These are phyloP conservation scores for Aspergillus costaricaensis DNA, from an alignment of 2,329 filamentous ascomycete genomes.

Conservation along the genomic window DNA sequence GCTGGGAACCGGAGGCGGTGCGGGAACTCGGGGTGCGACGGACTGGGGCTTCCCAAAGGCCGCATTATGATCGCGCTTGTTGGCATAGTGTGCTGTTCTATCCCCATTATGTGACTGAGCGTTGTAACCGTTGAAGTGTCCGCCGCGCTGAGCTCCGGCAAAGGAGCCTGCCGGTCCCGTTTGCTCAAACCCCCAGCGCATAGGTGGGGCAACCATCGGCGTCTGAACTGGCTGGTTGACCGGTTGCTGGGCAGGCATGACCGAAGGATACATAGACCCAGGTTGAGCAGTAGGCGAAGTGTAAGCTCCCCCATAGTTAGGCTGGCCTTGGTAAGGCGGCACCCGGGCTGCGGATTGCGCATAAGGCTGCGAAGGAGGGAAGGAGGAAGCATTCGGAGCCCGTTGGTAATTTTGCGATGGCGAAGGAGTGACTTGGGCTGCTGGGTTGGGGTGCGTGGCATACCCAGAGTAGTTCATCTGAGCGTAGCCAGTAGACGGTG, in stretches of 20 bases:
- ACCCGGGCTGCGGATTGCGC: constrained; percentile 25
- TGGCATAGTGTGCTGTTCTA: constrained; percentile 24
- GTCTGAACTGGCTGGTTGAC: constrained; percentile 27
- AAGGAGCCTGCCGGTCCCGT: constrained; percentile 52
- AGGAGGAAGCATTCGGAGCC: constrained; percentile 24
- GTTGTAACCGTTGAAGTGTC: constrained; percentile 27
- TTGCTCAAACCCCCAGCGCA: constrained; percentile 57
- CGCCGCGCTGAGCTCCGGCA: constrained; percentile 35
- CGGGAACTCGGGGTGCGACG: constrained; percentile 34
- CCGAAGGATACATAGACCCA: constrained; percentile 22
- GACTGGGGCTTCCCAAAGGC: constrained; percentile 40
- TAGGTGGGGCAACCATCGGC: constrained; percentile 57
- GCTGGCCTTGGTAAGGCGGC: constrained; percentile 29
- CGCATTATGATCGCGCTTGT: constrained; percentile 42
- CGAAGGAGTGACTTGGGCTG: constrained; percentile 29
- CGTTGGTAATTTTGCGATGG: constrained; percentile 27
- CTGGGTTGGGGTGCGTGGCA: constrained; percentile 25
- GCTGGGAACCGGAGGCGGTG: constrained; percentile 48
- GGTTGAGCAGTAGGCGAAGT: constrained; percentile 26
- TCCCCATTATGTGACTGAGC: constrained; percentile 20
- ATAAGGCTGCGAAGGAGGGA: constrained; percentile 27
- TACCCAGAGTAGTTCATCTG: constrained; percentile 35
- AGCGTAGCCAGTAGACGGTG: constrained; percentile 31
- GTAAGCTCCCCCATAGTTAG: constrained; percentile 31
- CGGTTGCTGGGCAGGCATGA: constrained; percentile 26